Evolutionary conservation across 768 basidiomycete genomes (phyloP), one percentile per base, ranked within the genome.

Genomic region (Lentinula aciculospora): DNA sequence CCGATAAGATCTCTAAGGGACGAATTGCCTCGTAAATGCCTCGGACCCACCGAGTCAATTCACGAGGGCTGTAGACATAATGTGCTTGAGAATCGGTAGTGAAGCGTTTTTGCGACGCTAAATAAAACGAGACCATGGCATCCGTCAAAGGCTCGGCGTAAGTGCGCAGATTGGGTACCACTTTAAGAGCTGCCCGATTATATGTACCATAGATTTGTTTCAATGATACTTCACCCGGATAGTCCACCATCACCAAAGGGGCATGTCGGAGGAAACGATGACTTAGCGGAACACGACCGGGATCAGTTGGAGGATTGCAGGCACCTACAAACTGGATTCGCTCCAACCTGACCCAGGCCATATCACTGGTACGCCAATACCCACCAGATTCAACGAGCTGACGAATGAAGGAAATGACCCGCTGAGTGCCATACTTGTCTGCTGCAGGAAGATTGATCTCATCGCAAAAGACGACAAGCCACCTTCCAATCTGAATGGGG

Each of bases 281-380:
- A 60, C 85, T 95, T 59, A 99, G 86, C 31, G 96, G 95, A n/a
- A 98, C 95, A 71, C 97, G 94, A 58, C 97, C 97, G 46, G 97
- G 95, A 74, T 99, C 97, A 17, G 97, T 98, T 3, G 97, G 97
- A 25, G 97, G 97, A 68, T 99, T 99, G 72, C 97, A 99, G 51
- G 97, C 97, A 49, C 97, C 97, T 45, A 99, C 97, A 68, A 99
- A 98, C 71, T 99, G 97, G 60, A 99, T 98, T n/a, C 97, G 85
- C 70, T 98, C 97, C 53, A 99, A 79, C 66, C 88, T 92, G 64
- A 99, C 94, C 95, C 96, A 99, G 13, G 94, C 83, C 84, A 94
- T 91, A 72, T 99, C 97, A 15, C 81, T 82, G 2, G 94, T 83
- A 29, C 97, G 82, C 90, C 95, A 99, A 70, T 92, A 99, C 2